Percentiles rank a stretch among this genome's conserved stretches.
phyloP scores from a whole-genome alignment of 257 asterid genomes.

The Parsonsia alboflavescens region DNA sequence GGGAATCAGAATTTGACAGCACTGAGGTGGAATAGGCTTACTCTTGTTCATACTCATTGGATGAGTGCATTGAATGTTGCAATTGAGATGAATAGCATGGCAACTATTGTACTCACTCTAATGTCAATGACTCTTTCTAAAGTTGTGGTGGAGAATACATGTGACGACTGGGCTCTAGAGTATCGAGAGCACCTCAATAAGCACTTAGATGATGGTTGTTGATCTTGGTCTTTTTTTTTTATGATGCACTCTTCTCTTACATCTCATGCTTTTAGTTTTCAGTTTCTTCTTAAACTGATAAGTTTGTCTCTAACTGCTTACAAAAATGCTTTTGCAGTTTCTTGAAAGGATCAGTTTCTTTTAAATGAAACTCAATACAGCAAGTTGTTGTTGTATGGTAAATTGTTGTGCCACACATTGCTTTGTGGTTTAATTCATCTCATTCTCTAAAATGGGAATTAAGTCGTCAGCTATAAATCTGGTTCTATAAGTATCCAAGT shows the following conservation, averaged over 20 bases:
- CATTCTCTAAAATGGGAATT: neutral
- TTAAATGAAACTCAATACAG: neutral
- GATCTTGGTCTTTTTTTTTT: no score
- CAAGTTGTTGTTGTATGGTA: neutral
- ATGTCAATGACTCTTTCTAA: conserved; percentile 32
- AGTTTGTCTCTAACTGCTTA: neutral
- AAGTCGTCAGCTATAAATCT: no score
- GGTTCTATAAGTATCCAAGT: no score
- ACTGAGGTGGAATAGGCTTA: conserved; percentile 36
- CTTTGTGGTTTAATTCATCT: neutral
- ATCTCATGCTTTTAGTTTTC: no score
- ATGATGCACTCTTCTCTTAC: no score
- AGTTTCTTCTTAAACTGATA: no score
- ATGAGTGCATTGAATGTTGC: conserved; percentile 78
- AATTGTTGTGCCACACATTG: neutral
- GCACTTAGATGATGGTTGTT: no score
- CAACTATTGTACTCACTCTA: conserved; percentile 65
- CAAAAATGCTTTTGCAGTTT: neutral
- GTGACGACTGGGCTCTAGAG: no score
- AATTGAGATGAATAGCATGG: conserved; percentile 77
- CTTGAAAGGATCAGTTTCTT: neutral
- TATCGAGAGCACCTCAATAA: no score
- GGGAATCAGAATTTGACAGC: conserved; percentile 53
- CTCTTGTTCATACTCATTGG: no score
- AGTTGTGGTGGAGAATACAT: no score